A percentile compares a stretch with the other conserved stretches of the same genome.
Conservation (phyloP, 1,284 basidiomycete genomes). For the Cutaneotrichosporon mucoides region DNA sequence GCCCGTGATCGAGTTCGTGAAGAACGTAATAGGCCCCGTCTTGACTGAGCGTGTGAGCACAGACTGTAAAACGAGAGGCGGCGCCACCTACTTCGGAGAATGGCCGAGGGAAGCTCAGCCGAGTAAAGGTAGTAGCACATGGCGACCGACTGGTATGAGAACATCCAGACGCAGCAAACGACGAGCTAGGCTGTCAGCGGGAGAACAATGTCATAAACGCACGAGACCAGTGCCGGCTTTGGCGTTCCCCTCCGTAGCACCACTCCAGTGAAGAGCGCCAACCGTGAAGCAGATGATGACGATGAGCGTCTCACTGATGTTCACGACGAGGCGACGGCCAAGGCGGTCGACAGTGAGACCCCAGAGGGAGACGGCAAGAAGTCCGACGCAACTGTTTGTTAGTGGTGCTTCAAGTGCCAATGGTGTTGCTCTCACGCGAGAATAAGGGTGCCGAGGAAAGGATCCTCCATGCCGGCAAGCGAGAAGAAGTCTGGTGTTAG, state of each 20-base stretch:
- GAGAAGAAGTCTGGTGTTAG: conserved; percentile 21
- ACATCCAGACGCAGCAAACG: conserved; percentile 26
- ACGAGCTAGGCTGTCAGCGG: conserved; percentile 10
- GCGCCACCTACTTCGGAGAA: conserved; percentile 20
- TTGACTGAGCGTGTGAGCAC: conserved; percentile 13
- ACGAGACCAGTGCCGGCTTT: conserved; percentile 10
- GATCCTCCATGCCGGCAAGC: conserved; percentile 23
- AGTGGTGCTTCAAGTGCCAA: not conserved
- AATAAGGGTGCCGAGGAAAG: conserved; percentile 26
- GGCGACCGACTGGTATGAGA: conserved; percentile 15
- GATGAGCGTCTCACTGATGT: conserved; percentile 6
- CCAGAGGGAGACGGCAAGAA: conserved; percentile 17
- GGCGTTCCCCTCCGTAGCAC: conserved; percentile 18
- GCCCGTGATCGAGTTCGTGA: conserved; percentile 20
- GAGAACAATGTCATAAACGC: not conserved
- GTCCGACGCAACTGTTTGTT: conserved; percentile 2
- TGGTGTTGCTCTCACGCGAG: conserved; percentile 5
- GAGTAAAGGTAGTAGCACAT: conserved; percentile 27
- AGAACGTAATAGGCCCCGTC: conserved; percentile 22
- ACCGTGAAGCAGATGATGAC: conserved; percentile 17
- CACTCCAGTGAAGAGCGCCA: conserved; percentile 19
- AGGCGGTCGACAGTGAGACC: conserved; percentile 15
- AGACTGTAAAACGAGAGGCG: not conserved
- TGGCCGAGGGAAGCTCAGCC: conserved; percentile 25
- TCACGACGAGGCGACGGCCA: conserved; percentile 19